Evolutionary conservation across 2,329 filamentous ascomycete species (phyloP), one percentile per base, ranked within the genome.

Genomic region (Dactylellina haptotyla): DNA sequence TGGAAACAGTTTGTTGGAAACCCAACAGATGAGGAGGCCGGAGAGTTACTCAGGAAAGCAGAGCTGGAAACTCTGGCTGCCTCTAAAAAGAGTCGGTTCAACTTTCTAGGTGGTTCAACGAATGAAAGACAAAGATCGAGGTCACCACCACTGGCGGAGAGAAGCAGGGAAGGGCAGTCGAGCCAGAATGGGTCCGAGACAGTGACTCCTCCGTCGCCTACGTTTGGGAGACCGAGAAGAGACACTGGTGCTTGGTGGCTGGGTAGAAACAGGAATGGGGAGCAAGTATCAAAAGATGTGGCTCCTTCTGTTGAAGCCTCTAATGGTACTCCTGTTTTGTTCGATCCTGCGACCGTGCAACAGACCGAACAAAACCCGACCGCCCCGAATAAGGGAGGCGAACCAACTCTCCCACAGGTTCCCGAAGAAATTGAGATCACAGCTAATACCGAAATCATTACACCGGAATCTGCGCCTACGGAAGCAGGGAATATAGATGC

Each of bases 201-300:
- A 12, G 28, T 58, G n/a, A 56, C 62, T 12, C 61, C 62, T 3
- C 62, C 62, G 10, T 66, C 62, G 16, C 62, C 62, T 26, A 58
- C 62, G 1, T 66, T 66, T 51, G 69, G 62, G 8, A 50, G 69
- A 48, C 61, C 61, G 20, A 65, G 69, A 46, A 66, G 61, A 30
- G 54, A 73, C 39, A 72, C 67, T 4, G 67, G 67, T 8, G 59
- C 69, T 45, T 73, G 69, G 69, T 73, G 69, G 69, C 48, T 54
- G 32, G 37, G 32, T 4, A 37, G 12, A 5, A 51, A 28, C 8
- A 39, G 32, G 16, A 54, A 61, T 25, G 54, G 12, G 10, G 9
- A n/a, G 4, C n/a, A 18, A 4, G 10, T 16, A 32, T 34, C 48
- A 3, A 45, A 34, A 4, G 25, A 10, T 16, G 10, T 26, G 12